Evolutionary conservation across 2,329 filamentous ascomycete species (phyloP).

Genomic region (Nannizziopsis arthrosporioides): DNA sequence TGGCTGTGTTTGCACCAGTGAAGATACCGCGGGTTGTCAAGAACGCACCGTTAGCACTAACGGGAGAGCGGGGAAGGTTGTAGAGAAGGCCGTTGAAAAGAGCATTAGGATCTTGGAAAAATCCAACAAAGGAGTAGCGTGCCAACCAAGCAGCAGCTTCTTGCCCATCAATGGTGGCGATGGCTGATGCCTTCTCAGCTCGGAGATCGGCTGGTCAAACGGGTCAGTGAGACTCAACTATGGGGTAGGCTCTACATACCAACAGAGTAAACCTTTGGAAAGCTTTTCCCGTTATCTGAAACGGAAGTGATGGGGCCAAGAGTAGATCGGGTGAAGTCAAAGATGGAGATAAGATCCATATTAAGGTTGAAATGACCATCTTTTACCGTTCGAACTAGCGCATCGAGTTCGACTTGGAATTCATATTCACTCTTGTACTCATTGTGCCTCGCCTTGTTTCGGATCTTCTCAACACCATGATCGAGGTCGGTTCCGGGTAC

Average conservation of each 20-base stretch:
- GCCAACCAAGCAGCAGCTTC: constrained; percentile 18
- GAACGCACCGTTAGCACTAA: constrained; percentile 8
- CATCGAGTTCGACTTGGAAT: constrained; percentile 45
- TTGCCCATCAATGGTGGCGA: constrained; percentile 20
- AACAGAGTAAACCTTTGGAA: constrained; percentile 45
- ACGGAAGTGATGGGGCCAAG: constrained; percentile 49
- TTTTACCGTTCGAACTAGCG: constrained; percentile 44
- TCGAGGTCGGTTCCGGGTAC: constrained; percentile 41
- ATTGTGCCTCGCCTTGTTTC: constrained; percentile 32
- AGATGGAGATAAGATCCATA: constrained; percentile 22
- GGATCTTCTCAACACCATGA: constrained; percentile 37
- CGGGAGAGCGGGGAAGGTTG: constrained; percentile 10
- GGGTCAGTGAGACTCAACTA: constrained; percentile 4
- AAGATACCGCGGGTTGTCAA: constrained; percentile 15
- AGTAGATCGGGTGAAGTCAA: constrained; percentile 44
- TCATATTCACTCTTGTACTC: constrained; percentile 44
- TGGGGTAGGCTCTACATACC: constrained; percentile 4
- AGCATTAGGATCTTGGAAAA: too few relatives aligned
- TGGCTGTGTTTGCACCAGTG: constrained; percentile 20
- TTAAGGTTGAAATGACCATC: constrained; percentile 45
- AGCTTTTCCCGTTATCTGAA: constrained; percentile 46
- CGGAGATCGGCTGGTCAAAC: constrained; percentile 13
- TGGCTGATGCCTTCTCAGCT: constrained; percentile 18
- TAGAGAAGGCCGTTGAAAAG: constrained; percentile 22
- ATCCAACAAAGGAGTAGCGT: too few relatives aligned